Conservation (phyloP, 31 red algal species). For the Asparagopsis taxiformis region DNA sequence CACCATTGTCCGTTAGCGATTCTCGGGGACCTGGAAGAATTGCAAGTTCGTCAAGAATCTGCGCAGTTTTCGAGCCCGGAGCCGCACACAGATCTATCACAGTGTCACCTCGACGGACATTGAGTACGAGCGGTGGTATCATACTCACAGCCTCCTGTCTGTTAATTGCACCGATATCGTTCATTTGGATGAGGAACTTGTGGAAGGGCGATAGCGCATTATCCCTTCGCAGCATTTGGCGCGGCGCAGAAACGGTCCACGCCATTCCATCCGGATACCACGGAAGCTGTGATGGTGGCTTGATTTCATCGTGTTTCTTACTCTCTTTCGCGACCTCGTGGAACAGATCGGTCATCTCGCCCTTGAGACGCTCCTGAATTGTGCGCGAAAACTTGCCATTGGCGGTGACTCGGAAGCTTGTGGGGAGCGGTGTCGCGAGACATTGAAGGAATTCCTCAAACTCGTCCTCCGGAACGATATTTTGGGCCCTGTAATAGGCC, state of each 20-base stretch:
- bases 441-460: conserved; percentile 30
- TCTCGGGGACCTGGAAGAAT: conserved; percentile 7
- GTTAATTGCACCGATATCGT: conserved; percentile 74
- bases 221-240: conserved; percentile 68
- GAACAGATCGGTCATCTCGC: conserved; percentile 24
- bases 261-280: conserved; percentile 90
- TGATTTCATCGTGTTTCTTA: conserved; percentile 6
- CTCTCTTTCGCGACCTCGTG: conserved; percentile 1
- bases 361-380: conserved; percentile 18
- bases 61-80: conserved; percentile 91
- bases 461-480: conserved; percentile 35
- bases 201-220: conserved; percentile 71
- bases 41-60: conserved; percentile 72
- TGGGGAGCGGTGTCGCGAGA: conserved; percentile 39
- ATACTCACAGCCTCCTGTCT: conserved; percentile 97
- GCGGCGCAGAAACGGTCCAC: conserved; percentile 78
- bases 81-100: conserved; percentile 95
- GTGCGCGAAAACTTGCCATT: conserved; percentile 12
- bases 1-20: conserved; percentile 1
- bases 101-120: conserved; percentile 59
- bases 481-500: conserved; percentile 47
- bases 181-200: conserved; percentile 74
- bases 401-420: conserved; percentile 47
- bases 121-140: conserved; percentile 85
- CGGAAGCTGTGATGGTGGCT: conserved; percentile 29